Evolutionary conservation across 176 grass and related monocot genomes (phyloP).

Genomic region (Areca catechu): DNA sequence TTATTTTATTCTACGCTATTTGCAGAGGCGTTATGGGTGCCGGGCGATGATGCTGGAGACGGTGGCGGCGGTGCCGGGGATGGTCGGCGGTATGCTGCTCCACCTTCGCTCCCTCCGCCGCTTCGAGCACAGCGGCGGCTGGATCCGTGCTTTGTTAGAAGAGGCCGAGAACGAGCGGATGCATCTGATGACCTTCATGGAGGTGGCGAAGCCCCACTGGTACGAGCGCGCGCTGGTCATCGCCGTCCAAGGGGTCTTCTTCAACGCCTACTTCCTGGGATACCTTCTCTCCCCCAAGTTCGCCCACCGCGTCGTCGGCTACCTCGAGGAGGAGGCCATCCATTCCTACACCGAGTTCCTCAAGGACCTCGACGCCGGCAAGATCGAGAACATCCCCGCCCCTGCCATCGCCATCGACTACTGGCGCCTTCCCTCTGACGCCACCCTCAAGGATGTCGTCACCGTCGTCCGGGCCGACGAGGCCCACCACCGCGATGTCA

Average conservation of each 20-base stretch:
- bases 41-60: constrained; percentile 88
- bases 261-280: constrained; percentile 83
- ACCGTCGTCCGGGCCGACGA: constrained; percentile 82
- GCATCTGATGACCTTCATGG: constrained; percentile 96
- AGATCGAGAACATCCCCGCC: constrained; percentile 59
- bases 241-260: constrained; percentile 78
- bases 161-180: constrained; percentile 99
- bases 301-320: constrained; percentile 76
- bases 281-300: constrained; percentile 95
- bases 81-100: constrained; percentile 90
- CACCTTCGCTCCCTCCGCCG: constrained; percentile 92
- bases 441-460: constrained; percentile 91
- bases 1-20: too few relatives aligned
- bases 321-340: constrained; percentile 96
- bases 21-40: constrained; percentile 49
- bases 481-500: constrained; percentile 90
- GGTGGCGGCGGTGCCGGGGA: constrained; percentile 80
- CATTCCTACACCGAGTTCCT: constrained; percentile 87
- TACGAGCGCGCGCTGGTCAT: constrained; percentile 88
- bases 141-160: constrained; percentile 75
- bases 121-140: constrained; percentile 89
- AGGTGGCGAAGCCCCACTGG: constrained; percentile 65
- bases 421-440: constrained; percentile 79
- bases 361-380: constrained; percentile 62
- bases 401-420: constrained; percentile 93